Base-by-base conservation (phyloP, 768 basidiomycete species). In the Phallus indusiatus region DNA sequence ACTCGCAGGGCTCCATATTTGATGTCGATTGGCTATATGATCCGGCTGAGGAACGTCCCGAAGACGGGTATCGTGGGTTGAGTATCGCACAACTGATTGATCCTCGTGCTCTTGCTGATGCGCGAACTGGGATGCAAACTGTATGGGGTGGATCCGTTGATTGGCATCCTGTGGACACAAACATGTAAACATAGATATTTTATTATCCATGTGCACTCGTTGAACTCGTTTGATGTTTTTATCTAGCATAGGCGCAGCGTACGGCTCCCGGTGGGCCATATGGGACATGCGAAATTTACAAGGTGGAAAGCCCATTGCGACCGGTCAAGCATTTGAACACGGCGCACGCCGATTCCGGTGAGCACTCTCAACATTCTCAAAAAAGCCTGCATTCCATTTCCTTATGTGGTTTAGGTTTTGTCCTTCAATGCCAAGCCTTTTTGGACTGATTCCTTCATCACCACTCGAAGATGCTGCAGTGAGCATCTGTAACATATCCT, bases 1-100 rank as follows among this genome's bases (percentile, higher is more conserved):
- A 92, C 70, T 79, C 76, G 56, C 80, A 79, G 36, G 90, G 90
- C 35, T 84, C 82, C 28, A 74, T 91, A 51, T 89, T 84, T 69
- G 69, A 90, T 51, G 82, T 84, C n/a, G 88, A 92, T 72, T 92
- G 90, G 90, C 81, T 85, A 56, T 79, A 84, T 5, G 86, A 90
- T 66, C 84, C 84, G 16, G 42, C 42, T 24, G 55, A 59, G 49
- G 76, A 78, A 12, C 65, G 71, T 17, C 48, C 76, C 37, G 72
- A 70, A 18, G 78, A 78, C 56, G 75, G 76, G 56, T 81, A 84
- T 78, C 78, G 84, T 51, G 81, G 84, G 67, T 78, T 69, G 18
- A 84, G 78, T 66, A 70, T 89, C 49, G 65, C 88, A 18, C 89
- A 92, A 68, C 81, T 92, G 2, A 73, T 84, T 16, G 88, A 90